Base-by-base conservation (phyloP, 306 rosid species). In the Medicago lupulina region DNA sequence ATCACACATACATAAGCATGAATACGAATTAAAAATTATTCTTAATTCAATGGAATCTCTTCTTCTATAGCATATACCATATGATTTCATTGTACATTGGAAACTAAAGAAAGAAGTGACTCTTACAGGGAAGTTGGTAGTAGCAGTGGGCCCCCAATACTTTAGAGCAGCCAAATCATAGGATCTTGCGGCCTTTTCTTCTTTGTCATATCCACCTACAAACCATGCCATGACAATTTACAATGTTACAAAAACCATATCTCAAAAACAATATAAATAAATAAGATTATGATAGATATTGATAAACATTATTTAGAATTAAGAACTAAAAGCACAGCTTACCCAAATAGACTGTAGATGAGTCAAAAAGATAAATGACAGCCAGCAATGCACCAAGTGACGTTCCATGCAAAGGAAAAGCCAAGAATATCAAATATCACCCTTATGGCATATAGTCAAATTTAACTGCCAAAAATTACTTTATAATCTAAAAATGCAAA, bases 121-220 rank as follows among this genome's bases (percentile, higher is more conserved):
- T 9, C 70, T 83, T 89, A 96, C 99, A 67, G 97, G 94, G 81
- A 92, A 96, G 85, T 96, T 92, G 73, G 98, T 92, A 63, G 99
- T 96, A 16, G 99, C 99, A 1, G 91, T 78, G 8, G 96, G 86
- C 34, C 99, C 99, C 99, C 99, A 96, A 72, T 96, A 96, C 81
- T 96, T 96, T 12, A 96, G 85, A 78, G 99, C 99, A 21, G 99
- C 99, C 87, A 96, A 87, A 86, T 96, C 99, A 82, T 96, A 96
- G 71, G 99, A 86, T 82, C 98, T 88, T n/a, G 99, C 98, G 1
- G 99, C 99, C 83, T 92, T 96, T 8, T 96, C 99, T 84, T 96
- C 99, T 81, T 92, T 92, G 85, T 96, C 99, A 87, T 96, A 96
- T 58, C 98, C 99, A 84, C 99, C 99, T 96, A 81, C 53, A 31